These are phyloP conservation scores for Penicillium sp. DNA, from an alignment of 2,329 filamentous ascomycete species.

Conservation along the genomic window DNA sequence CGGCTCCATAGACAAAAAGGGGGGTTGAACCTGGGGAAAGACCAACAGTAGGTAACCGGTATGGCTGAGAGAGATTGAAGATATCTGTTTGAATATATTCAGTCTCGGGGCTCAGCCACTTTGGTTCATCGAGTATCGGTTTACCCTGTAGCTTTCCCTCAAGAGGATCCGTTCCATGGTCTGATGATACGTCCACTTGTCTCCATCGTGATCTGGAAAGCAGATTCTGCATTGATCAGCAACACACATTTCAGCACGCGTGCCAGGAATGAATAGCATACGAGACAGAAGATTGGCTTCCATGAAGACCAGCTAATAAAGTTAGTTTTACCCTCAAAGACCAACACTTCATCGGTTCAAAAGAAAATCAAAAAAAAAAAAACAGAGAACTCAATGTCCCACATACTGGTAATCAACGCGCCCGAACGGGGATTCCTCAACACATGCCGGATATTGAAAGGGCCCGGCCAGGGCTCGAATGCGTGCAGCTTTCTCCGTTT, in stretches of 20 bases:
- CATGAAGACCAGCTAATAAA: constrained; percentile 23
- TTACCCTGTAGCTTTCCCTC: constrained; percentile 28
- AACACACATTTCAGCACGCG: too few relatives aligned
- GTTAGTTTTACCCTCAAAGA: too few relatives aligned
- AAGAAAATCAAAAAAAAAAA: too few relatives aligned
- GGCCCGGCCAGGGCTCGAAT: constrained; percentile 24
- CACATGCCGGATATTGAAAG: constrained; percentile 28
- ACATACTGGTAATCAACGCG: constrained; percentile 33
- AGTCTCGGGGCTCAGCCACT: neutral
- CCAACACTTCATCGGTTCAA: too few relatives aligned
- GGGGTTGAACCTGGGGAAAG: neutral
- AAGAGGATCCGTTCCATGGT: constrained; percentile 30
- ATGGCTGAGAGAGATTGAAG: constrained; percentile 33
- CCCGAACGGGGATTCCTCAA: constrained; percentile 32
- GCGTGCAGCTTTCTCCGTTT: constrained; percentile 26
- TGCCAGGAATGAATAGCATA: constrained; percentile 14
- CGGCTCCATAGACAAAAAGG: neutral
- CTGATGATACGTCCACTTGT: constrained; percentile 28
- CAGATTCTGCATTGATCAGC: constrained; percentile 18
- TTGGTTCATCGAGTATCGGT: constrained; percentile 2
- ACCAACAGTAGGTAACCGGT: constrained; percentile 32
- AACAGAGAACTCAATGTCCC: too few relatives aligned
- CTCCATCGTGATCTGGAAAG: constrained; percentile 27
- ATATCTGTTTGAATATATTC: constrained; percentile 21
- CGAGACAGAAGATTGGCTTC: constrained; percentile 28